Conservation (phyloP, 2,329 filamentous ascomycete species). For the Talaromyces marneffei region DNA sequence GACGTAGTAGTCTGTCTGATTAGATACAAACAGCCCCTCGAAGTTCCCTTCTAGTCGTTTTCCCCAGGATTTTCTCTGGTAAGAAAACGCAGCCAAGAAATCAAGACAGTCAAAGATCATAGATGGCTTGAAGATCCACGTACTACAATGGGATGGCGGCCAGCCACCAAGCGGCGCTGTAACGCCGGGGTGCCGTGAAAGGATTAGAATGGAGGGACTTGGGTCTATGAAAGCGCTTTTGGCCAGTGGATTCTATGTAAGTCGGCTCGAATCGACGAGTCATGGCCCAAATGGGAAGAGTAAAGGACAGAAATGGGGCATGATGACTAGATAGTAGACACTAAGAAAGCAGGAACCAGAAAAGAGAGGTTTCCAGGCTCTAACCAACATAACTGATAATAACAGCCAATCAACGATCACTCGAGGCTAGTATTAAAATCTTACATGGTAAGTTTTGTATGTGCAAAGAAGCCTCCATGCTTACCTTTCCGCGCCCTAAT, state of each 20-base stretch:
- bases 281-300: background rate
- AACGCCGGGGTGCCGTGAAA: background rate
- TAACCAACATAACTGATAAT: background rate
- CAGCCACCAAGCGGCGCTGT: background rate
- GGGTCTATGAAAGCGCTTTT: background rate
- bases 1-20: background rate
- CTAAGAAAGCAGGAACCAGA: slow-evolving; percentile 2
- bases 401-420: background rate
- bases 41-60: background rate
- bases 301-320: background rate
- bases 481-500: background rate
- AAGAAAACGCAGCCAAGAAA: background rate
- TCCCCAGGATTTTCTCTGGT: background rate
- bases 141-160: slow-evolving; percentile 1
- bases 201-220: background rate
- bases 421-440: background rate
- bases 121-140: slow-evolving; percentile 3
- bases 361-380: background rate
- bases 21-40: background rate
- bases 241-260: background rate
- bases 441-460: background rate
- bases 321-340: background rate
- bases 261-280: background rate
- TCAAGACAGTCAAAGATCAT: background rate
- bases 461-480: background rate